A percentile compares a stretch with the other conserved stretches of the same genome.
Evolutionary conservation across 2,329 filamentous ascomycete genomes (phyloP).

Genomic region (Chaetomiaceae sp.): DNA sequence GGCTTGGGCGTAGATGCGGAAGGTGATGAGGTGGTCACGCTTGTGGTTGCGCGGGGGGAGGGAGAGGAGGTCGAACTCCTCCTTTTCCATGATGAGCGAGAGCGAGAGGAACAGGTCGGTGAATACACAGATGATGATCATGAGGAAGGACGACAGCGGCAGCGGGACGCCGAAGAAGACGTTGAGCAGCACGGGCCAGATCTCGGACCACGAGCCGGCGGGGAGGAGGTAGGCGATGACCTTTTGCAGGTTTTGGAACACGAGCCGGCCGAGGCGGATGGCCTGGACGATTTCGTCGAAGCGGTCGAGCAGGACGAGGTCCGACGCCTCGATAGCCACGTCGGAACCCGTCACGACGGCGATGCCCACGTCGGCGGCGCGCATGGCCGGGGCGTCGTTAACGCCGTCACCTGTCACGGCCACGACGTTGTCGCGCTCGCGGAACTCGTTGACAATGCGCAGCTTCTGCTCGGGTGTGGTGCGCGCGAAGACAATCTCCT

Average conservation of each 20-base stretch:
- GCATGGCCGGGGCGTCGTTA: slow-evolving; percentile 62
- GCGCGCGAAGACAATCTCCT: slow-evolving; percentile 62
- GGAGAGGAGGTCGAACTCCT: slow-evolving; percentile 49
- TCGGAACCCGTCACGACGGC: slow-evolving; percentile 58
- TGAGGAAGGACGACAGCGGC: slow-evolving; percentile 48
- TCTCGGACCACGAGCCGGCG: slow-evolving; percentile 51
- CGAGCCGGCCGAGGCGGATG: slow-evolving; percentile 4
- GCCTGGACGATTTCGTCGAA: slow-evolving; percentile 8
- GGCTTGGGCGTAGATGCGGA: slow-evolving; percentile 46
- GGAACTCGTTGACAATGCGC: slow-evolving; percentile 52
- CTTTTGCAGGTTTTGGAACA: slow-evolving; percentile 11
- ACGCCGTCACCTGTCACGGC: slow-evolving; percentile 72
- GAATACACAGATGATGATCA: slow-evolving; percentile 55
- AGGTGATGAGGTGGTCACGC: slow-evolving; percentile 47
- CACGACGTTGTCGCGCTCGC: slow-evolving; percentile 52
- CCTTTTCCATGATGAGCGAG: slow-evolving; percentile 49
- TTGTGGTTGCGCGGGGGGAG: slow-evolving; percentile 47
- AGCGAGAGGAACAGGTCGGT: slow-evolving; percentile 49
- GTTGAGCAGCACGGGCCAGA: slow-evolving; percentile 53
- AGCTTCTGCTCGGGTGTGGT: slow-evolving; percentile 68
- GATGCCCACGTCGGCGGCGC: slow-evolving; percentile 62
- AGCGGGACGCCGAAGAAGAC: slow-evolving; percentile 52
- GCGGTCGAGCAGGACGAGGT: slow-evolving; percentile 7
- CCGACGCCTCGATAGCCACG: slow-evolving; percentile 53
- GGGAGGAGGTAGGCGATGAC: slow-evolving; percentile 28